Conservation (phyloP, 805 yeast species). For the Henningerozyma blattae region DNA sequence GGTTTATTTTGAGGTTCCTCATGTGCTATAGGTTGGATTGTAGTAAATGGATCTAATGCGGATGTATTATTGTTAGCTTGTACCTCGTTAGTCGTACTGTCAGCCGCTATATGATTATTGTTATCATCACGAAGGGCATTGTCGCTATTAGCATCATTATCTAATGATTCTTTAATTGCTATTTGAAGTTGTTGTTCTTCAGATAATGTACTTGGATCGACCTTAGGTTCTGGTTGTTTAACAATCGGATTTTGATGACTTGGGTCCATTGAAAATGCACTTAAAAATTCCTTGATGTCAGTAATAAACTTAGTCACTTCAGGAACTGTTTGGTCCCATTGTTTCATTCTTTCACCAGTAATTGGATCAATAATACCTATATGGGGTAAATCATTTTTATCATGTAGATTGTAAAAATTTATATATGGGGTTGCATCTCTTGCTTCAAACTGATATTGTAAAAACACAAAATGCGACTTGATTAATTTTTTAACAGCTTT, state of each 20-base stretch:
- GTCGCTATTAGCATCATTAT: slow-evolving; percentile 10
- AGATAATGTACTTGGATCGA: slow-evolving; percentile 54
- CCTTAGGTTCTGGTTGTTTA: slow-evolving; percentile 38
- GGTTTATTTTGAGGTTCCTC: slow-evolving; percentile 51
- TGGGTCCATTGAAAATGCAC: slow-evolving; percentile 51
- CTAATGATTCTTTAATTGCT: slow-evolving; percentile 60
- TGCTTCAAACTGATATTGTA: slow-evolving; percentile 77
- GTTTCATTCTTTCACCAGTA: slow-evolving; percentile 80
- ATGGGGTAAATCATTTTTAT: slow-evolving; percentile 53
- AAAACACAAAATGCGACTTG: slow-evolving; percentile 57
- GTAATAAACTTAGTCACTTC: slow-evolving; percentile 45
- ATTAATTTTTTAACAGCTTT: slow-evolving; percentile 50
- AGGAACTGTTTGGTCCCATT: slow-evolving; percentile 64
- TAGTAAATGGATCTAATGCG: slow-evolving; percentile 36
- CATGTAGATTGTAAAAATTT: slow-evolving; percentile 58
- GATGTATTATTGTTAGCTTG: slow-evolving; percentile 16
- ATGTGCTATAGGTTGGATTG: slow-evolving; percentile 39
- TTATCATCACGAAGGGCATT: not conserved
- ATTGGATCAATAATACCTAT: slow-evolving; percentile 87
- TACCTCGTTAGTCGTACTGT: slow-evolving; percentile 5
- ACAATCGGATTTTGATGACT: slow-evolving; percentile 55
- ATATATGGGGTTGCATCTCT: slow-evolving; percentile 59
- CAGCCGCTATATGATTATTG: not conserved
- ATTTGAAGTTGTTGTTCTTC: slow-evolving; percentile 78
- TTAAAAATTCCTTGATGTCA: slow-evolving; percentile 60